Base-by-base conservation (phyloP, 2,329 filamentous ascomycete species). In the Neopestalotiopsis sp. region DNA sequence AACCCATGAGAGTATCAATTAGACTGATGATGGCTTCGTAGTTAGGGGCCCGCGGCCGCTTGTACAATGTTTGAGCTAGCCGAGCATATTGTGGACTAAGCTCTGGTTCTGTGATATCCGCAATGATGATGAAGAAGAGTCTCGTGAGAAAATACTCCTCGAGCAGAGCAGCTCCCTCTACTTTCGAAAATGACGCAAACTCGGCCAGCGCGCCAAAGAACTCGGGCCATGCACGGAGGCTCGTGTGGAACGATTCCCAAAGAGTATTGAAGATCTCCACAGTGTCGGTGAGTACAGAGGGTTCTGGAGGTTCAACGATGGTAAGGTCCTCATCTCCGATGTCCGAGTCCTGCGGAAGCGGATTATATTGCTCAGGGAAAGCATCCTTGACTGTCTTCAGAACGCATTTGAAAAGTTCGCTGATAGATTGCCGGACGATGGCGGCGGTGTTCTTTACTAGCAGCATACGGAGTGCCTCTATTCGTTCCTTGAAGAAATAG, bases 161-260 rank as follows among this genome's bases (percentile, higher is more conserved):
- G 30, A 95, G 82, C 30, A 94, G 82, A 5, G 86, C 76, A 1
- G 83, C 82, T 24, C 87, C 83, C 76, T 94, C 90, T 4, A 84
- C 77, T 3, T 83, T 79, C 1, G 92, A 91, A 67, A 93, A 79
- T 60, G 82, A 84, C 14, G 89, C 89, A 75, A 95, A 91, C n/a
- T 82, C 82, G n/a, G 87, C 76, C 70, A 95, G 83, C n/a, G 92
- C 85, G 13, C 87, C 86, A 76, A 95, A 95, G 69, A 91, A 91
- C 74, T 95, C 92, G 57, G 90, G 88, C 93, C 93, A 96, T 3
- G 92, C 87, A 68, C 90, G 88, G 34, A 89, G 81, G 60, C 86
- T 83, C 2, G 82, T 79, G 69, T 93, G 89, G 68, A 94, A 89
- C n/a, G 80, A 82, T 3, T 85, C 81, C 88, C 89, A 94, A 3